Base-by-base conservation (phyloP, 805 yeast genomes). In the Saturnispora zaruensis region DNA sequence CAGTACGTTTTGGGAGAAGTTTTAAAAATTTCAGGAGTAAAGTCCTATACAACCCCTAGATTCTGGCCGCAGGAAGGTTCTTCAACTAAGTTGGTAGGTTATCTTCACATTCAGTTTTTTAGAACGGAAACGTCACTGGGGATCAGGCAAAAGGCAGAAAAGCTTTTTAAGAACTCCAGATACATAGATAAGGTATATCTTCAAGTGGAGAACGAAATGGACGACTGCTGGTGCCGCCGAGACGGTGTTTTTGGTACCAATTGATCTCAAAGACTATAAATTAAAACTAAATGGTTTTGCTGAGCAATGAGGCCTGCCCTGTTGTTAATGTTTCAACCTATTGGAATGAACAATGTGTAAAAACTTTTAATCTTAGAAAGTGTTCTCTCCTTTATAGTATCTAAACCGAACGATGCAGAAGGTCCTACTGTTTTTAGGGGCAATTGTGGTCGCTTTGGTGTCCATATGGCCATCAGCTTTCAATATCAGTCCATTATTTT, bases 41-140 rank as follows among this genome's bases (percentile, higher is more conserved):
- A 82, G 46, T 82, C 95, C 0, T 88, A 87, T 59, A 79, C 95
- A 0, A 84, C 88, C 0, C 97, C 98, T 8, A 76, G 96, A 58
- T 90, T 91, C 66, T 91, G 98, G 98, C 87, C 91, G 3, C 73
- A 65, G 13, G 70, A 66, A 50, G 65, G 65, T 36, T 63, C 63
- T 18, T 47, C 44, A 25, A 55, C 64, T 5, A 67, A 68, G 24
- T 63, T 85, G 21, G 72, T 81, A 3, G 99, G 99, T 1, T 85
- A 83, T 56, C 73, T 91, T 13, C 98, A 93, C 61, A 74, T 91
- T 9, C 96, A 87, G 62, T 79, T 71, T 23, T 76, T 72, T 57
- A 62, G 75, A 18, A 61, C 66, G 6, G 70, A 65, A 41, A 67
- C 57, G 46, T 59, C 70, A 1, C 25, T 60, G 5, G 36, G 46